These are phyloP conservation scores for Cercospora berteroae DNA, from an alignment of 2,329 filamentous ascomycete genomes.

Conservation along the genomic window DNA sequence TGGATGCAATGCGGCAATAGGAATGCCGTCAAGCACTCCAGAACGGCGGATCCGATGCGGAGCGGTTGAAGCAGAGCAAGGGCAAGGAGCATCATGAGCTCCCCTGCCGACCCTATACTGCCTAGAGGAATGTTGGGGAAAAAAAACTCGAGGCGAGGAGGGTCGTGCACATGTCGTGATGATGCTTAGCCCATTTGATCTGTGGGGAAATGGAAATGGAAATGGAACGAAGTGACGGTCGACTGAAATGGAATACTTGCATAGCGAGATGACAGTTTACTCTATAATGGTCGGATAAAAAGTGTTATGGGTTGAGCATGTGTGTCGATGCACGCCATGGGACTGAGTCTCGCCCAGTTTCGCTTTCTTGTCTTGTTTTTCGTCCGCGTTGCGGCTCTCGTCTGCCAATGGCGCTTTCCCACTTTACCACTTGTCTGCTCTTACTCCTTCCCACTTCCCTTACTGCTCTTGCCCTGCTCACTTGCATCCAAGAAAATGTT, in stretches of 20 bases:
- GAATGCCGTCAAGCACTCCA: conserved; percentile 8
- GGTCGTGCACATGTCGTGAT: background rate
- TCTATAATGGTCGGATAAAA: background rate
- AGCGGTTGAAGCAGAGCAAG: background rate
- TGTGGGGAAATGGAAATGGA: background rate
- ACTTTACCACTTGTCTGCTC: too few relatives aligned
- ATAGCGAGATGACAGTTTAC: background rate
- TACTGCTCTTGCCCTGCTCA: background rate
- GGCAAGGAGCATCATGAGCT: background rate
- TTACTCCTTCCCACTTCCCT: too few relatives aligned
- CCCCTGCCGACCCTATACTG: background rate
- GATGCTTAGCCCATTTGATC: background rate
- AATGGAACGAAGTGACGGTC: background rate
- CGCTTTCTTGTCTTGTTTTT: background rate
- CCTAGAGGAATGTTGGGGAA: background rate
- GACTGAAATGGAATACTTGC: background rate
- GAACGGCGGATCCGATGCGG: background rate
- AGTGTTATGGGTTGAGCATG: background rate
- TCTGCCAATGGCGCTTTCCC: background rate
- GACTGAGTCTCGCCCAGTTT: background rate
- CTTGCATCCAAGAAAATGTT: background rate
- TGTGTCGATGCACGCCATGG: background rate
- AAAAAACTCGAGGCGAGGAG: background rate
- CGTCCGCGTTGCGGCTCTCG: background rate
- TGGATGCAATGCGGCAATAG: conserved; percentile 31